These are phyloP conservation scores for Pyrenophora graminea DNA, from an alignment of 2,329 filamentous ascomycete genomes.

Conservation along the genomic window DNA sequence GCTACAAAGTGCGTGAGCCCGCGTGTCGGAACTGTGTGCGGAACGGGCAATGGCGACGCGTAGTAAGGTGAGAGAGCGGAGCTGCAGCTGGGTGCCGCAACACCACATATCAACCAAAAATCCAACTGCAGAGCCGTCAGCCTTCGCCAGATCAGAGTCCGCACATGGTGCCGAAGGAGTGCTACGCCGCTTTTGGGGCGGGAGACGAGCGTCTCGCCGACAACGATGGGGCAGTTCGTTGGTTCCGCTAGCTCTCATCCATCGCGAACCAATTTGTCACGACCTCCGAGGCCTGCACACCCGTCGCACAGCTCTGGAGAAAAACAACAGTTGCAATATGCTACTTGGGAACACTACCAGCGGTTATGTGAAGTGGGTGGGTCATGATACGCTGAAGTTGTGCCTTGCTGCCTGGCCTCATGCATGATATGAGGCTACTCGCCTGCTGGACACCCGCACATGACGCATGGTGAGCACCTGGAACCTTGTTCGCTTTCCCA, in stretches of 20 bases:
- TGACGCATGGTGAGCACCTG: slow-evolving; percentile 29
- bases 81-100: slow-evolving; percentile 16
- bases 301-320: not conserved
- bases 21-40: slow-evolving; percentile 6
- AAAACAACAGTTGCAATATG: slow-evolving; percentile 4
- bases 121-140: slow-evolving; percentile 4
- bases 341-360: not conserved
- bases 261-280: slow-evolving; percentile 5
- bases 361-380: not conserved
- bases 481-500: slow-evolving; percentile 35
- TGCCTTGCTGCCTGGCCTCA: slow-evolving; percentile 16
- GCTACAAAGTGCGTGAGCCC: slow-evolving; percentile 9
- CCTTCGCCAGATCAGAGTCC: slow-evolving; percentile 2
- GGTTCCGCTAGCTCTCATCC: not conserved
- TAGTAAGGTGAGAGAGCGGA: slow-evolving; percentile 7
- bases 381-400: slow-evolving; percentile 2
- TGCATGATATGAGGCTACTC: slow-evolving; percentile 27
- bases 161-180: slow-evolving; percentile 1
- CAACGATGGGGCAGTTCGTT: slow-evolving; percentile 4
- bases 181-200: slow-evolving; percentile 5
- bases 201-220: slow-evolving; percentile 17
- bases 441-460: slow-evolving; percentile 22
- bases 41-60: slow-evolving; percentile 16
- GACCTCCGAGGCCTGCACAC: not conserved
- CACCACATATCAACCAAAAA: slow-evolving; percentile 3